phyloP scores from a whole-genome alignment of 2,329 filamentous ascomycete species.

The Penicillium olsonii region DNA sequence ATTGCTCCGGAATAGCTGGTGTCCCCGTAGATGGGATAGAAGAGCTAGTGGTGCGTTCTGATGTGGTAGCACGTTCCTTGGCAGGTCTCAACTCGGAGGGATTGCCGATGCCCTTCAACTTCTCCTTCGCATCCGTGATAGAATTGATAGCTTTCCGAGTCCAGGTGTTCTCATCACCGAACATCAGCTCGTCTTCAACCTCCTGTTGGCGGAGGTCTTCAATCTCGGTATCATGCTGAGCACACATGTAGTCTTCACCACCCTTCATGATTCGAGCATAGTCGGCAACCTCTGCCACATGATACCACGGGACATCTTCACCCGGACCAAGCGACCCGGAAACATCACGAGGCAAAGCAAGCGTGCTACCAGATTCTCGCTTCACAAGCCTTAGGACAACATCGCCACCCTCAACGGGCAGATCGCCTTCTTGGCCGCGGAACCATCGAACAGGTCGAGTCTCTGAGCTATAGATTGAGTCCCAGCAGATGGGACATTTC shows the following conservation, averaged over 20 bases:
- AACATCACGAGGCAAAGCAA: constrained; percentile 83
- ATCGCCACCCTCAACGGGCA: constrained; percentile 81
- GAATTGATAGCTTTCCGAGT: constrained; percentile 77
- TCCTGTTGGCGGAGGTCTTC: constrained; percentile 73
- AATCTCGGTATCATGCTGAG: constrained; percentile 79
- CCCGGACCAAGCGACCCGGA: constrained; percentile 68
- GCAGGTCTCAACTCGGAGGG: constrained; percentile 56
- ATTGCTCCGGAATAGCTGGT: constrained; percentile 17
- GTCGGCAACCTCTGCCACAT: constrained; percentile 89
- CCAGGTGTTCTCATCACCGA: constrained; percentile 92
- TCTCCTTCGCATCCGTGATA: constrained; percentile 75
- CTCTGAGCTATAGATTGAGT: constrained; percentile 88
- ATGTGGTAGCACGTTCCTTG: constrained; percentile 52
- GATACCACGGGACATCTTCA: constrained; percentile 90
- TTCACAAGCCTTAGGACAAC: constrained; percentile 86
- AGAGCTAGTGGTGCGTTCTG: constrained; percentile 46
- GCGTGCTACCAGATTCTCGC: constrained; percentile 74
- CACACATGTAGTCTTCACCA: constrained; percentile 80
- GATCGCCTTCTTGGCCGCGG: constrained; percentile 77
- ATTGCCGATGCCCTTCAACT: constrained; percentile 67
- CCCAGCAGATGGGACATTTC: constrained; percentile 95
- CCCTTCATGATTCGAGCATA: constrained; percentile 96
- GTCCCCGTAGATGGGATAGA: constrained; percentile 17
- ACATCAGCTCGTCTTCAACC: constrained; percentile 86
- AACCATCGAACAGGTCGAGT: constrained; percentile 90